These are phyloP conservation scores for Colletotrichum cereale DNA, from an alignment of 2,329 filamentous ascomycete species.

Conservation along the genomic window DNA sequence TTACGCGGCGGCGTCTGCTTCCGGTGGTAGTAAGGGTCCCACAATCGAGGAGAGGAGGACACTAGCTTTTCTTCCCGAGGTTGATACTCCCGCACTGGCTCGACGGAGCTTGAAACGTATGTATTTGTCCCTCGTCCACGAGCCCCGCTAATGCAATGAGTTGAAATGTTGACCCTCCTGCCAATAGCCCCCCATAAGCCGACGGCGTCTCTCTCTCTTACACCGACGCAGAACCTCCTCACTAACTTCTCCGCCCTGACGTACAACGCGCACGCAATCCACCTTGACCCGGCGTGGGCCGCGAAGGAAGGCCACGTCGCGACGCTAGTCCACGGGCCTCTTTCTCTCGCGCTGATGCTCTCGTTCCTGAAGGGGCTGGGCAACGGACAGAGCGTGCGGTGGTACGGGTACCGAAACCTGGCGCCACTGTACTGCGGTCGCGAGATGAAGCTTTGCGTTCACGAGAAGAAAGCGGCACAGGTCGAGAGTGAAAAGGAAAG, in stretches of 20 bases:
- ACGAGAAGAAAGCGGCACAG: slow-evolving; percentile 52
- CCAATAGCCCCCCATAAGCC: slow-evolving; percentile 49
- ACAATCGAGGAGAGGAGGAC: slow-evolving; percentile 62
- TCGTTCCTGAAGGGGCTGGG: slow-evolving; percentile 63
- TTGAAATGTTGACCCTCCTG: slow-evolving; percentile 1
- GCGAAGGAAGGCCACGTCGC: slow-evolving; percentile 79
- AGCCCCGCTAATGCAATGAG: not conserved
- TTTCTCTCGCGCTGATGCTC: slow-evolving; percentile 83
- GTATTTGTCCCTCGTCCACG: slow-evolving; percentile 12
- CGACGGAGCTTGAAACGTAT: slow-evolving; percentile 46
- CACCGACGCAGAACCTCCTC: slow-evolving; percentile 77
- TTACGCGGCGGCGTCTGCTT: slow-evolving; percentile 51
- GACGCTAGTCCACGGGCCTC: slow-evolving; percentile 87
- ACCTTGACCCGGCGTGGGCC: slow-evolving; percentile 81
- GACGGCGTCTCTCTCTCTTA: slow-evolving; percentile 62
- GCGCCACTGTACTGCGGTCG: slow-evolving; percentile 84
- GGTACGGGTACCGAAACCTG: slow-evolving; percentile 83
- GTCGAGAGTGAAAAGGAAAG: slow-evolving; percentile 46
- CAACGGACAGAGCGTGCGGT: slow-evolving; percentile 55
- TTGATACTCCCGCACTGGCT: slow-evolving; percentile 40
- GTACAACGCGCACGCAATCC: slow-evolving; percentile 93
- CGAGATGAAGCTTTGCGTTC: slow-evolving; percentile 76
- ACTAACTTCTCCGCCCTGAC: slow-evolving; percentile 93
- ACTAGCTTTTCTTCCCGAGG: slow-evolving; percentile 64
- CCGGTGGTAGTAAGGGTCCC: slow-evolving; percentile 33